Base-by-base conservation (phyloP, 805 yeast genomes). In the Starmerella riodocensis region DNA sequence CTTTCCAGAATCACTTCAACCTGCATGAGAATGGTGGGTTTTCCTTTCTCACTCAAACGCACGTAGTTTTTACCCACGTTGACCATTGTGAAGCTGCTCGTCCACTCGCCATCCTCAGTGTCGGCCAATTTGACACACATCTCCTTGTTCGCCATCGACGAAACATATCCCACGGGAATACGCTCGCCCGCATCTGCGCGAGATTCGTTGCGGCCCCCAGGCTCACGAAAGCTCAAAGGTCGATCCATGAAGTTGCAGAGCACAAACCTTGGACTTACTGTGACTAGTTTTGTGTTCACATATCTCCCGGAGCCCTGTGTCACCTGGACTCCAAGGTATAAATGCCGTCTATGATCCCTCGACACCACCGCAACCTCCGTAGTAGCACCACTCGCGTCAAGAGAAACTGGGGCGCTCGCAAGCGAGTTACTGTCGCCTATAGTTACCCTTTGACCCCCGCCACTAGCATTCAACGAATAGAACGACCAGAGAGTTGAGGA, bases 321-420 rank as follows among this genome's bases (percentile, higher is more conserved):
- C 6, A 57, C 44, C 12, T 32, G 29, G 1, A 86, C 59, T 12
- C 97, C 97, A 11, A 86, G 61, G 52, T 79, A 76, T 44, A 74
- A 72, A 52, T 85, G 94, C 3, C 54, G 46, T 32, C 53, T 55
- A 13, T 52, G 42, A 23, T 55, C 53, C 18, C 32, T 45, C 2
- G 65, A 51, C 9, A 56, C 50, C 39, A 75, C 56, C 3, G 61
- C 59, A 3, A 71, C 62, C 40, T 75, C 94, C 31, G 71, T 67
- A 1, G 75, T 65, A 47, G 85, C 88, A 0, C 98, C 98, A 40
- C 88, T 70, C 3, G 94, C 93, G 54, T 86, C 95, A 52, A 91
- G 75, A 55, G 93, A 77, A 34, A 83, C 64, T 2, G 83, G 81
- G 1, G 64, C 56, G 47, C 94, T 79, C 71, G 81, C 71, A 6